phyloP scores from a whole-genome alignment of 768 basidiomycete genomes.

The Sutorius australiensis region DNA sequence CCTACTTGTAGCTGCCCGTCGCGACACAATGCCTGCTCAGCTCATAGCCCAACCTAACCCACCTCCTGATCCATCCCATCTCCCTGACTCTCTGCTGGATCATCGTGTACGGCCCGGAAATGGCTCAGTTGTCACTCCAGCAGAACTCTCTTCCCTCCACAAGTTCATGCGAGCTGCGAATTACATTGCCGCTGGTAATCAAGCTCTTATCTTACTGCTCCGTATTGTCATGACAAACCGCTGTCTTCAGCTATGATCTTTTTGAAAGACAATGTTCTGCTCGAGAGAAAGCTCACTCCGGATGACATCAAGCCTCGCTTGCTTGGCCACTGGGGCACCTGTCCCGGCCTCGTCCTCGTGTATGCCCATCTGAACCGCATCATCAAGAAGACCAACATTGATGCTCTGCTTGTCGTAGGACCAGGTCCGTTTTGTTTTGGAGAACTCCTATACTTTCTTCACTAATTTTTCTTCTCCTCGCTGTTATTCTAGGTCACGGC shows the following conservation, averaged over 20 bases:
- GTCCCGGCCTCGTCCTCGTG: slow-evolving; percentile 69
- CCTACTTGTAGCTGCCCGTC: background rate
- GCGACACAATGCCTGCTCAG: slow-evolving; percentile 53
- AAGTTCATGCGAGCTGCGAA: slow-evolving; percentile 60
- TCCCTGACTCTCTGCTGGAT: slow-evolving; percentile 55
- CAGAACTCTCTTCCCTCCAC: slow-evolving; percentile 50
- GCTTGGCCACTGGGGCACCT: slow-evolving; percentile 83
- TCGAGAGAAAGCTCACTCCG: slow-evolving; percentile 53
- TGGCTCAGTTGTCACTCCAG: slow-evolving; percentile 42
- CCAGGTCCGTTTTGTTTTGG: slow-evolving; percentile 45
- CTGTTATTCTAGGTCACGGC: slow-evolving; percentile 54
- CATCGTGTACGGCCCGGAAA: slow-evolving; percentile 46
- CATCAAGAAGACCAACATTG: slow-evolving; percentile 54
- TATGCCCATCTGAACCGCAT: slow-evolving; percentile 70
- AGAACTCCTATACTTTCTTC: background rate
- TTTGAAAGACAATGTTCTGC: slow-evolving; percentile 65
- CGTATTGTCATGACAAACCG: background rate
- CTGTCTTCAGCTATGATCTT: slow-evolving; percentile 71
- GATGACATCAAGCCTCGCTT: slow-evolving; percentile 80
- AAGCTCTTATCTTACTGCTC: background rate
- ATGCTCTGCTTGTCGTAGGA: slow-evolving; percentile 76
- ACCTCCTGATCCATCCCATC: slow-evolving; percentile 62
- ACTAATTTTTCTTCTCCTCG: background rate
- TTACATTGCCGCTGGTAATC: slow-evolving; percentile 66
- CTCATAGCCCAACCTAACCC: slow-evolving; percentile 59